Evolutionary conservation across 768 basidiomycete species (phyloP).

Genomic region (Podaxis sp.): DNA sequence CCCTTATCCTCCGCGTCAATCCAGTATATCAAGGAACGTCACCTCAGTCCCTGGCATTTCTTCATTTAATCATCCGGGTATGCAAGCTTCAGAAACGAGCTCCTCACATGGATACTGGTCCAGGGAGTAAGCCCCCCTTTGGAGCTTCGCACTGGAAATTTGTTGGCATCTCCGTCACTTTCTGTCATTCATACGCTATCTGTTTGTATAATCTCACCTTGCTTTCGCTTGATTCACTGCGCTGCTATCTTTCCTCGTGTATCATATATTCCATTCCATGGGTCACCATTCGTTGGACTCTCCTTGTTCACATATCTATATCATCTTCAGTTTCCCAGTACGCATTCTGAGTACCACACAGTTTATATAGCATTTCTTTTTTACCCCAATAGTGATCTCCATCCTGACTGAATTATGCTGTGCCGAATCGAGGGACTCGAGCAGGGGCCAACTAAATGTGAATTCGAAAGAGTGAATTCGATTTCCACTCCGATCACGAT

Average conservation of each 20-base stretch:
- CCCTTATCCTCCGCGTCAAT: constrained; percentile 16
- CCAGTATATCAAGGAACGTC: constrained; percentile 14
- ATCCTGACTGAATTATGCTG: constrained; percentile 10
- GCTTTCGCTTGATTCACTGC: constrained; percentile 1
- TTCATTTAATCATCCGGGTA: constrained; percentile 10
- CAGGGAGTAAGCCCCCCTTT: constrained; percentile 16
- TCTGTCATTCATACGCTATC: constrained; percentile 9
- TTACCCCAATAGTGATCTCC: not conserved
- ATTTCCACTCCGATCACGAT: constrained; percentile 19
- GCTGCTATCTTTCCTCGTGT: constrained; percentile 1
- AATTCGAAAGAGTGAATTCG: constrained; percentile 16
- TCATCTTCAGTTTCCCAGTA: not conserved
- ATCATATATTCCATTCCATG: constrained; percentile 8
- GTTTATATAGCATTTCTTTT: constrained; percentile 6
- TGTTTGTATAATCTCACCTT: constrained; percentile 6
- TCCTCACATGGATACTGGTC: constrained; percentile 18
- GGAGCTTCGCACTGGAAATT: not conserved
- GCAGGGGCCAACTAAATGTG: constrained; percentile 15
- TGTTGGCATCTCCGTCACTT: not conserved
- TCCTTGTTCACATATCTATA: constrained; percentile 1
- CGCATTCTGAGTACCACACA: not conserved
- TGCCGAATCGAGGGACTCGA: constrained; percentile 20
- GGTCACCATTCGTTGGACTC: constrained; percentile 4
- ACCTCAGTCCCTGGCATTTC: constrained; percentile 8
- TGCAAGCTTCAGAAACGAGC: constrained; percentile 12